Evolutionary conservation across 345 rosid species (phyloP), one percentile per base, ranked within the genome.

Genomic region (Euphorbia pulcherrima): DNA sequence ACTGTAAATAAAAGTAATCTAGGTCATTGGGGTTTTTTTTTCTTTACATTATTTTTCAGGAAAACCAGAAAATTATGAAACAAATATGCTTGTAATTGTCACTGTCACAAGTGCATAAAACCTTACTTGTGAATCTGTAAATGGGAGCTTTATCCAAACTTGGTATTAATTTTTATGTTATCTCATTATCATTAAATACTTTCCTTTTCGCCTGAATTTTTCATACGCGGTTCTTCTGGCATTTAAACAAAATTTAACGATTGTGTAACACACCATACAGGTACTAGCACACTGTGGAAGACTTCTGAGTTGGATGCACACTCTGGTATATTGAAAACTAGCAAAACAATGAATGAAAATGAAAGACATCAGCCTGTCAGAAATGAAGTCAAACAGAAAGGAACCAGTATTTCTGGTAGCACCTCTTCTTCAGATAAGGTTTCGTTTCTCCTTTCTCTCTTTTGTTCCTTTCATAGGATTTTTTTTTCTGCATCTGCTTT

Each of bases 401-500:
- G 83, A 61, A 86, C 75, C 75, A 46, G 66, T 72, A 39, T 64
- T 57, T 80, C 86, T 62, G 50, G 68, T 37, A 51, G 85, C 73
- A 69, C 57, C 67, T 65, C 81, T 37, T 53, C 78, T 20, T 72
- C 69, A 6, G 85, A 89, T 70, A 86, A 88, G 96, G 96, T 82
- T 44, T 27, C 44, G 4, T 53, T 56, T 40, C 60, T 44, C 10
- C 4, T 23, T 12, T 1, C n/a, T 33, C 14, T 40, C 54, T 26
- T 5, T 5, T 26, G 13, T 44, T 44, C 16, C 50, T 12, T 41
- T 44, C 50, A 44, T 18, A 53, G 18, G 11, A 53, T 21, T 29
- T 1, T 21, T 46, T 46, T 6, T 20, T 47, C 28, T 64, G 40
- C 30, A 16, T 63, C 28, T 16, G 39, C 33, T 47, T 47, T 47